These are phyloP conservation scores for Yamadazyma spencermartinsiae DNA, from an alignment of 1,139 yeast genomes.

Conservation along the genomic window DNA sequence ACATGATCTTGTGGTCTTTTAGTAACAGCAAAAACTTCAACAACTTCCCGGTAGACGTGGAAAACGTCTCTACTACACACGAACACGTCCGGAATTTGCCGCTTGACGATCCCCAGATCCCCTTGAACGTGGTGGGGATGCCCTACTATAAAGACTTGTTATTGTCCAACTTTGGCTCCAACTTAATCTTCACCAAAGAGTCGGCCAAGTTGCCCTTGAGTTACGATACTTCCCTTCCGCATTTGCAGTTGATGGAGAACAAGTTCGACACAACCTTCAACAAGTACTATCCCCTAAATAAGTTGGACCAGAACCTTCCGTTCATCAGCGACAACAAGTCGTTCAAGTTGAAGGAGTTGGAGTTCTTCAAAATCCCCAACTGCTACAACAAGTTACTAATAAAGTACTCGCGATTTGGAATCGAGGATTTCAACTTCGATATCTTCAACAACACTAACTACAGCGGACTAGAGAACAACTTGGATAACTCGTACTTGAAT, in stretches of 20 bases:
- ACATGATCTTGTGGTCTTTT: constrained; percentile 75
- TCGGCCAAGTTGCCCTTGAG: constrained; percentile 50
- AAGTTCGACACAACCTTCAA: constrained; percentile 53
- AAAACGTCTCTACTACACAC: constrained; percentile 42
- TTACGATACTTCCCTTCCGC: constrained; percentile 46
- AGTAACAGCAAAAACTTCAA: constrained; percentile 42
- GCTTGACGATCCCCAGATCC: constrained; percentile 39
- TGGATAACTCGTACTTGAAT: constrained; percentile 80
- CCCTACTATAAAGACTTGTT: constrained; percentile 82
- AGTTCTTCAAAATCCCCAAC: constrained; percentile 53
- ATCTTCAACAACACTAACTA: constrained; percentile 73
- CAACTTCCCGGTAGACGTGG: constrained; percentile 50
- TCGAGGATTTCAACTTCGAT: constrained; percentile 89
- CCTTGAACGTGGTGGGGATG: constrained; percentile 76
- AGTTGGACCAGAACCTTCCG: constrained; percentile 33
- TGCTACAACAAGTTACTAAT: constrained; percentile 77
- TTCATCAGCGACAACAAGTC: constrained; percentile 68
- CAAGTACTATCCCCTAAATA: constrained; percentile 46
- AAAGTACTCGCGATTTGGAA: constrained; percentile 86
- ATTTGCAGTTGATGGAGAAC: constrained; percentile 42
- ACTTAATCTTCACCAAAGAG: constrained; percentile 56
- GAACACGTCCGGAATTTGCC: constrained; percentile 21
- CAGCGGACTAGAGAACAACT: constrained; percentile 89
- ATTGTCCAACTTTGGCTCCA: constrained; percentile 77
- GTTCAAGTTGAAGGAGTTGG: constrained; percentile 21